Base-by-base conservation (phyloP, 805 yeast species). In the Hanseniaspora jakobsenii region DNA sequence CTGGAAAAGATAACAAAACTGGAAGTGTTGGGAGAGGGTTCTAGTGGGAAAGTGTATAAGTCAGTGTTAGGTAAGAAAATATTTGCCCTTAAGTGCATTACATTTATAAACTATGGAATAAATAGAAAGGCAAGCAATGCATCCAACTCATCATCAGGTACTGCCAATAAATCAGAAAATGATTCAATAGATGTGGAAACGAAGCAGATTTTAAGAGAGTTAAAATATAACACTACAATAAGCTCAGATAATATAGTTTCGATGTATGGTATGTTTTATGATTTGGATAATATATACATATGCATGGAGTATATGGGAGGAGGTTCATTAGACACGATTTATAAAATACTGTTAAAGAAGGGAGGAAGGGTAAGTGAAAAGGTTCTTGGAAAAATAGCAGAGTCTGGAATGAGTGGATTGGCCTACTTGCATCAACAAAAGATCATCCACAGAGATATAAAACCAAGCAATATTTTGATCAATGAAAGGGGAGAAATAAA, bases 231-330 rank as follows among this genome's bases (percentile, higher is more conserved):
- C 60, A 45, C 41, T 9, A 72, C 83, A 51, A 70, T 78, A 31
- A 89, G 94, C 58, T 80, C 89, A 31, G 84, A 85, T 3, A 80
- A 76, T 57, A 91, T 91, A 49, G 97, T 89, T 21, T 73, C 77
- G 59, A 91, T 91, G 60, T 89, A 84, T 59, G 98, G 98, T 6
- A 86, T 95, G 50, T 91, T 83, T 56, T 67, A 83, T 51, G 78
- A 81, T 53, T 76, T 72, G 49, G 81, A 86, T 23, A 75, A 86
- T 55, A 86, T 91, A 32, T 86, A 83, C 52, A 91, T 91, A 23
- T 85, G 95, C 38, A 91, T 91, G 97, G 98, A 91, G 61, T 91
- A 75, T 60, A 91, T 94, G 86, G 95, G 86, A 21, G 97, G 96
- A 1, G 73, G 76, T 34, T 84, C 95, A 3, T 63, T 91, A 48